phyloP scores from a whole-genome alignment of 176 grass and related monocot genomes.

The Pharus latifolius region DNA sequence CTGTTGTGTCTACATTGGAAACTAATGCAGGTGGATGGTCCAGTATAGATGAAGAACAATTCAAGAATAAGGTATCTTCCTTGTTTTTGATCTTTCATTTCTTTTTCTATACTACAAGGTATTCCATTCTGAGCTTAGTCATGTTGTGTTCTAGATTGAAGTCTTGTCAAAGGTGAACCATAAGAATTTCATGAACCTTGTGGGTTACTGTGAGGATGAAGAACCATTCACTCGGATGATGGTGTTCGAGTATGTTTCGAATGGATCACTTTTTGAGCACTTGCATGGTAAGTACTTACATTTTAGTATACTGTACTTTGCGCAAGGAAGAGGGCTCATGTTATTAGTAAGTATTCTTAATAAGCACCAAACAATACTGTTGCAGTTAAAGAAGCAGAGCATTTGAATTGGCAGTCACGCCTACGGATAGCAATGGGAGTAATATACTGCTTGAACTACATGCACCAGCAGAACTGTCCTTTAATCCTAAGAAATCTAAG shows the following conservation, averaged over 20 bases:
- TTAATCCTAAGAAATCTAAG: constrained; percentile 37
- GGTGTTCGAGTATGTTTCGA: constrained; percentile 89
- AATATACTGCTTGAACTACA: constrained; percentile 57
- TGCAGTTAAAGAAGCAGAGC: constrained; percentile 91
- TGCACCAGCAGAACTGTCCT: constrained; percentile 45
- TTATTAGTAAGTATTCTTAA: constrained; percentile 5
- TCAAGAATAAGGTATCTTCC: constrained; percentile 56
- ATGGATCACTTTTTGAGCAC: constrained; percentile 81
- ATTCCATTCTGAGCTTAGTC: background rate
- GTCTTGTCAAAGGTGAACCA: constrained; percentile 52
- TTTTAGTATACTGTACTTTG: constrained; percentile 6
- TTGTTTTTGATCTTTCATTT: background rate
- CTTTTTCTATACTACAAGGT: background rate
- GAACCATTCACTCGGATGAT: constrained; percentile 77
- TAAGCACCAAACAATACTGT: background rate
- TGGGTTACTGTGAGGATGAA: constrained; percentile 89
- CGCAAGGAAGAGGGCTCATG: background rate
- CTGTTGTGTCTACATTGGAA: constrained; percentile 46
- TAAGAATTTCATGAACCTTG: constrained; percentile 86
- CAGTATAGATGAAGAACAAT: constrained; percentile 41
- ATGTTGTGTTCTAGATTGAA: constrained; percentile 38
- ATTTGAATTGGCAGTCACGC: constrained; percentile 61
- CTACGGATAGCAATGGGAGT: constrained; percentile 66
- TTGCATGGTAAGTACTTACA: constrained; percentile 58
- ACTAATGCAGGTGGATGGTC: constrained; percentile 46